A percentile compares a stretch with the other conserved stretches of the same genome.
phyloP scores from a whole-genome alignment of 495 filamentous ascomycete species.

The Penicillium diatomitis region DNA sequence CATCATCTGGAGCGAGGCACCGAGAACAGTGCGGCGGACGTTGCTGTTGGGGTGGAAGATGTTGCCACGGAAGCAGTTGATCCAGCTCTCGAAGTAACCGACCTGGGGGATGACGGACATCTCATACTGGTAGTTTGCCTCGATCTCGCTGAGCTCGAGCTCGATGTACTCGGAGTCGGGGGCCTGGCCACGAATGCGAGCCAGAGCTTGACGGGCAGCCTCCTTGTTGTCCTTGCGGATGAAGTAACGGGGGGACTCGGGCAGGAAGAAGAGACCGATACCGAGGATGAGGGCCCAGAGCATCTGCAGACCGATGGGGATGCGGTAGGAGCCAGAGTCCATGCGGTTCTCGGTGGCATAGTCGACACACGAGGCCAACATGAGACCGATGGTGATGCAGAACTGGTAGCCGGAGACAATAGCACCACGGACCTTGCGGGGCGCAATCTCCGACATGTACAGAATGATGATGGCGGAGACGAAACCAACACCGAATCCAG shows the following conservation, averaged over 20 bases:
- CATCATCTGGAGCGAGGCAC: conserved; percentile 71
- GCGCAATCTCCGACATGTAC: conserved; percentile 59
- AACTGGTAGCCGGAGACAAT: conserved; percentile 65
- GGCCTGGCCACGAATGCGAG: conserved; percentile 37
- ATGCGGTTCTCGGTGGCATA: conserved; percentile 53
- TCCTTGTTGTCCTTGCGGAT: conserved; percentile 46
- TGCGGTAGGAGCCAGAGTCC: conserved; percentile 60
- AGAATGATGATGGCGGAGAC: conserved; percentile 67
- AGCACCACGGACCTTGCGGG: conserved; percentile 57
- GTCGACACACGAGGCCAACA: conserved; percentile 63
- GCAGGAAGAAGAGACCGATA: conserved; percentile 59
- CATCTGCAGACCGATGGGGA: conserved; percentile 61
- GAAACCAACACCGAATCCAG: conserved; percentile 66
- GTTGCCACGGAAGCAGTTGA: conserved; percentile 58
- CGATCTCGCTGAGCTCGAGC: conserved; percentile 62
- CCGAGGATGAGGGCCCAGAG: conserved; percentile 58
- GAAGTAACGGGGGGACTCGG: conserved; percentile 63
- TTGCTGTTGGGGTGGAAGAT: conserved; percentile 53
- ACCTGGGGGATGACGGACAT: conserved; percentile 46
- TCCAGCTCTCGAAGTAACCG: conserved; percentile 51
- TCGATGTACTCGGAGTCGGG: conserved; percentile 53
- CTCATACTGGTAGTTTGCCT: conserved; percentile 71
- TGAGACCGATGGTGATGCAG: conserved; percentile 62
- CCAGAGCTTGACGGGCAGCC: conserved; percentile 29
- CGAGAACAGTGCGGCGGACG: conserved; percentile 65